phyloP scores from a whole-genome alignment of 2,329 filamentous ascomycete species.

The Knufia petricola region DNA sequence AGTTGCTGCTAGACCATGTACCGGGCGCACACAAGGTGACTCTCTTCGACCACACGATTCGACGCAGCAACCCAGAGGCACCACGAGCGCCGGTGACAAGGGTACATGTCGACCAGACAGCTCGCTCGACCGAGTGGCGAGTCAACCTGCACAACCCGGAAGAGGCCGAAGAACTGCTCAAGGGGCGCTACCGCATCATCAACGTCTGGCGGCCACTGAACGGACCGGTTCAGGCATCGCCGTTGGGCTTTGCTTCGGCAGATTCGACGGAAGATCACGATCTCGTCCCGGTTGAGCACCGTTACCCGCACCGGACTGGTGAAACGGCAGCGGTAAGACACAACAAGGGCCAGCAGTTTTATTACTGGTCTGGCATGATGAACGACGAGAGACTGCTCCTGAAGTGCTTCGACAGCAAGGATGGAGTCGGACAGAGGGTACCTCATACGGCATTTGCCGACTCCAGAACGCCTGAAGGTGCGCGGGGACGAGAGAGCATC shows the following conservation, averaged over 20 bases:
- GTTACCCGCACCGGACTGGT: conserved; percentile 61
- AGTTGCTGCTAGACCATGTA: conserved; percentile 57
- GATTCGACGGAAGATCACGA: conserved; percentile 50
- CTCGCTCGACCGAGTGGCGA: conserved; percentile 53
- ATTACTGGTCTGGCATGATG: conserved; percentile 71
- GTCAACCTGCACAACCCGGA: conserved; percentile 57
- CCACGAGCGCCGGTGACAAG: conserved; percentile 58
- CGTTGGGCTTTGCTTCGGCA: conserved; percentile 50
- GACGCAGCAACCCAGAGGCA: conserved; percentile 52
- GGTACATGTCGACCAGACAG: conserved; percentile 79
- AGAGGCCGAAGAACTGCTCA: conserved; percentile 57
- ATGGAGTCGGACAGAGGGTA: conserved; percentile 35
- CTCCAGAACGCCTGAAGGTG: conserved; percentile 58
- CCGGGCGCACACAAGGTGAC: conserved; percentile 58
- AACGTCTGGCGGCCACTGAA: conserved; percentile 74
- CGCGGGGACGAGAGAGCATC: conserved; percentile 72
- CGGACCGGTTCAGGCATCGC: conserved; percentile 46
- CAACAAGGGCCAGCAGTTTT: conserved; percentile 58
- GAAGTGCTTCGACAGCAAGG: conserved; percentile 66
- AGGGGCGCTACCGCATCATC: conserved; percentile 67
- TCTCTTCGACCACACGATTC: conserved; percentile 82
- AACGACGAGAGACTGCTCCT: conserved; percentile 63
- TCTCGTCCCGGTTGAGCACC: conserved; percentile 61
- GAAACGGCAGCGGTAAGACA: conserved; percentile 63
- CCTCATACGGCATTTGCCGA: conserved; percentile 76